These are phyloP conservation scores for Chloris gayana DNA, from an alignment of 176 grass and related monocot genomes.

Conservation along the genomic window DNA sequence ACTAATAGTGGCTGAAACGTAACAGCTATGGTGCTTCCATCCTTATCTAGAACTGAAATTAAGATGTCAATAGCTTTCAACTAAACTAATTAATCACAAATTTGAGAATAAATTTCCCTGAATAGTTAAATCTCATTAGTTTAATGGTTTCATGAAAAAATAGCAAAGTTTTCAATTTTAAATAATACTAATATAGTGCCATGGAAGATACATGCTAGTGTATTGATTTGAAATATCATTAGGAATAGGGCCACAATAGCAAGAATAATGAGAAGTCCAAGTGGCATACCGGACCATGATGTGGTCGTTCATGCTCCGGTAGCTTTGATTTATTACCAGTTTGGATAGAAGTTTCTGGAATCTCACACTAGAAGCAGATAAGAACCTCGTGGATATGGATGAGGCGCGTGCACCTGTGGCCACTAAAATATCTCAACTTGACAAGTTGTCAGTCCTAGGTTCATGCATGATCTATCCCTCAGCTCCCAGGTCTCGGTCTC, in stretches of 20 bases:
- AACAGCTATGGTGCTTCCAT: no score
- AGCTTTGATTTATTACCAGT: neutral
- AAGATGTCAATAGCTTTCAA: no score
- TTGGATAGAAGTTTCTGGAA: slow-evolving; percentile 13
- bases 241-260: no score
- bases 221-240: neutral
- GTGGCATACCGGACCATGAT: neutral
- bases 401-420: neutral
- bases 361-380: neutral
- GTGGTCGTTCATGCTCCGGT: no score
- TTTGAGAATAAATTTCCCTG: no score
- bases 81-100: no score
- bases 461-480: neutral
- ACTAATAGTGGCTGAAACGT: no score
- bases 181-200: neutral
- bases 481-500: neutral
- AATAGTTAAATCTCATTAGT: neutral
- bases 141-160: neutral
- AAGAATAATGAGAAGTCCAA: neutral
- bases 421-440: neutral
- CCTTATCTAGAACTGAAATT: no score
- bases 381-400: neutral
- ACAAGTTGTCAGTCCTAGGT: neutral
- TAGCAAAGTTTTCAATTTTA: neutral
- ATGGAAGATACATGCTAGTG: neutral